Evolutionary conservation across 129 eudicot species (phyloP), one percentile per base, ranked within the genome.

Genomic region (Ambrosia trifida): DNA sequence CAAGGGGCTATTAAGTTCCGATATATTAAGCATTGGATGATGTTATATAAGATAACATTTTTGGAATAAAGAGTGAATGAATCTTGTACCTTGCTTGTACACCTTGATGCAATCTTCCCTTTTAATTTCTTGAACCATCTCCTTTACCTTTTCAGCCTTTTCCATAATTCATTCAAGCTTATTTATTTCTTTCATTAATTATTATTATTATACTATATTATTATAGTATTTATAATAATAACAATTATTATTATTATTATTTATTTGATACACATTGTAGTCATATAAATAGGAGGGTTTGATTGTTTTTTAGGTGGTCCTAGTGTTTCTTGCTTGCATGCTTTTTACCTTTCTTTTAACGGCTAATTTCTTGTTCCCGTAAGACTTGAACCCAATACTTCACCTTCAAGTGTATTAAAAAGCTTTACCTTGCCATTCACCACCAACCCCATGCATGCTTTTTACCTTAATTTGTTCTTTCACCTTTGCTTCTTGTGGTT

Each of bases 1-100:
- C 30, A 30, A 18, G 3, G 5, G 7, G 19, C 3, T 32, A 52
- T 38, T 46, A 43, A 30, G 72, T 46, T 66, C 2, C 24, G 32
- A 58, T 20, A 46, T 16, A 19, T 72, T 52, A 24, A 59, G 61
- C 50, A 69, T 19, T 1, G 13, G 11, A 60, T 19, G 62, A 52
- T 20, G 24, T 75, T 18, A 69, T 70, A 58, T 47, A 58, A 69
- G 28, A 16, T 47, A 59, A 52, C 41, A 38, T 40, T 5, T 51
- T 44, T 40, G 84, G 85, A 75, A 62, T 68, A 84, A 79, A 82
- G 83, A 66, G 64, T 12, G 61, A 28, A 46, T 76, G 95, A 75
- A 88, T 83, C 86, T 20, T 61, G 84, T 88, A 67, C 90, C 87
- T 88, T 88, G 86, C 90, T 83, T 88, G 76, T 32, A 69, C 51